These are phyloP conservation scores for Chlamydomonas reinhardtii DNA, from an alignment of 163 green algal genomes.

Conservation along the genomic window DNA sequence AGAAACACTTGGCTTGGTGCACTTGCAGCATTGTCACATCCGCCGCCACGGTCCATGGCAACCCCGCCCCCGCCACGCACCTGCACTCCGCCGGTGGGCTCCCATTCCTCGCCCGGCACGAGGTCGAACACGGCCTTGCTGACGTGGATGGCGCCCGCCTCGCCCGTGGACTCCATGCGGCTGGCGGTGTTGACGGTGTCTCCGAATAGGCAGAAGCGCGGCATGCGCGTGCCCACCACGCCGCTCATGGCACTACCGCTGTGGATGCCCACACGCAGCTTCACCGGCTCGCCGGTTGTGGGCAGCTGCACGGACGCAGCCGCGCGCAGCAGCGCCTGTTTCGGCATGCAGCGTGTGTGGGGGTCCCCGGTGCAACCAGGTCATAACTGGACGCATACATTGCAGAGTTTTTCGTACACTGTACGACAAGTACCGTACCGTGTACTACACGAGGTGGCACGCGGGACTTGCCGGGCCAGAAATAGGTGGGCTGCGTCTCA, in stretches of 20 bases:
- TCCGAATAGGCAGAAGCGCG: conserved; percentile 56
- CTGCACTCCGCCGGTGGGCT: conserved; percentile 24
- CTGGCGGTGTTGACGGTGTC: conserved; percentile 54
- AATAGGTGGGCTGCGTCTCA: too few species aligned
- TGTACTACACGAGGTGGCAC: too few species aligned
- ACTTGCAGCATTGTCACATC: too few species aligned
- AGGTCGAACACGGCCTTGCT: conserved; percentile 7
- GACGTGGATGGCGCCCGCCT: conserved; percentile 44
- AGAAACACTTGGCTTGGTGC: too few species aligned
- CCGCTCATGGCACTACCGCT: conserved; percentile 21
- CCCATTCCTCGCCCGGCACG: conserved; percentile 10
- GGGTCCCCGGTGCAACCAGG: too few species aligned
- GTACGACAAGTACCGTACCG: too few species aligned
- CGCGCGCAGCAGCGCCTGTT: not conserved
- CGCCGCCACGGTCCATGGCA: too few species aligned
- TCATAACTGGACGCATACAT: too few species aligned
- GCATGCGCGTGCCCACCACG: conserved; percentile 22
- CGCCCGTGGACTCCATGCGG: conserved; percentile 53
- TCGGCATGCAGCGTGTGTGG: too few species aligned
- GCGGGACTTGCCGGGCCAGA: too few species aligned
- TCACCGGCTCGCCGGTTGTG: not conserved
- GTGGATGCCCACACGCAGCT: conserved; percentile 45
- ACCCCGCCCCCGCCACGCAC: not conserved
- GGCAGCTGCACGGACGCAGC: not conserved
- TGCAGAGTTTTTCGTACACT: too few species aligned